phyloP scores from a whole-genome alignment of 805 yeast genomes.

The Candida boidinii region DNA sequence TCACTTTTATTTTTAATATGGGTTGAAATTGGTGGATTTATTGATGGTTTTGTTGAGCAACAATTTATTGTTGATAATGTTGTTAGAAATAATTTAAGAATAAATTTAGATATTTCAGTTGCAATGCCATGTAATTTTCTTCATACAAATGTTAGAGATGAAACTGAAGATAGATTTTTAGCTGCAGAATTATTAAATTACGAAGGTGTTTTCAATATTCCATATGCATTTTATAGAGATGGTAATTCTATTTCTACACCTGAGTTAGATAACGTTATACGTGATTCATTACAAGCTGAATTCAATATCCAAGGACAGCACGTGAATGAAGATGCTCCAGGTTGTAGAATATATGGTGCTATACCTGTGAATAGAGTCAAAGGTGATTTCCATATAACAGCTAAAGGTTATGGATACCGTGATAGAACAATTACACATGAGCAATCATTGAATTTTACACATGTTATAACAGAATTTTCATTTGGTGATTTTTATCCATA shows the following conservation, averaged over 20 bases:
- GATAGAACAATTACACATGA: constrained; percentile 38
- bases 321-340: constrained; percentile 49
- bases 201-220: constrained; percentile 58
- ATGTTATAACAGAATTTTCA: constrained; percentile 77
- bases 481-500: constrained; percentile 88
- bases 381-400: constrained; percentile 82
- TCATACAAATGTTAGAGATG: constrained; percentile 70
- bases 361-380: constrained; percentile 78
- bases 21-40: constrained; percentile 76
- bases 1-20: constrained; percentile 63
- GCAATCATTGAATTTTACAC: constrained; percentile 67
- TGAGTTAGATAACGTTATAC: constrained; percentile 57
- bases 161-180: constrained; percentile 65
- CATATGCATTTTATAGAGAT: constrained; percentile 36
- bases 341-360: constrained; percentile 80
- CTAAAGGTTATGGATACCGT: constrained; percentile 58
- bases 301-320: constrained; percentile 38
- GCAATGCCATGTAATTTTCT: constrained; percentile 77
- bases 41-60: constrained; percentile 76
- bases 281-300: constrained; percentile 58
- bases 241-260: constrained; percentile 43
- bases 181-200: constrained; percentile 70
- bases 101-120: constrained; percentile 75
- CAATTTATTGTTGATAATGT: constrained; percentile 67
- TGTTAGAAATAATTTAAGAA: constrained; percentile 46